Base-by-base conservation (phyloP, 306 rosid species). In the Medicago lupulina region DNA sequence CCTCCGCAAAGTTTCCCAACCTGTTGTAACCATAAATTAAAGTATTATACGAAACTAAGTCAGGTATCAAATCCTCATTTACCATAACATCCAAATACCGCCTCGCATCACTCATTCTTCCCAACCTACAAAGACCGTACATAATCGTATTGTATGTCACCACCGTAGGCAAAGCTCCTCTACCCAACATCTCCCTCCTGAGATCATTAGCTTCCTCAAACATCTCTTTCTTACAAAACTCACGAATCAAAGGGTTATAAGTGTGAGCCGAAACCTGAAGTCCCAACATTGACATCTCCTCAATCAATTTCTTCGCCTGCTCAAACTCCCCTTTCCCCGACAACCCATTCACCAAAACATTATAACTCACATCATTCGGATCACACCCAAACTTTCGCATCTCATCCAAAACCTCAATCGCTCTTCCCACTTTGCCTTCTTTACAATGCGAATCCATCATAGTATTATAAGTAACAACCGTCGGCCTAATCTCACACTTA, bases 321-420 rank as follows among this genome's bases (percentile, higher is more conserved):
- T 78, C 79, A 21, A 90, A 70, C 61, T 92, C 79, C 73, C 92
- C 91, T 69, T 85, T 71, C 76, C 70, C 82, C 13, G 90, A 86
- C 80, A 88, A 88, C 64, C 96, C 92, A 79, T 86, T 86, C 18
- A 92, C 86, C 85, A 92, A 77, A 55, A 86, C 80, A 76, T 92
- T 92, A 61, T 87, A 92, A 0, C 89, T 90, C 5, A 88, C 85
- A 12, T 88, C 87, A 16, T 73, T 83, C 0, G 91, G 91, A n/a
- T 3, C 51, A 75, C 88, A 90, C 43, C 90, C 89, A 2, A 67
- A 38, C 31, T 14, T 78, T 40, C 84, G 87, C 97, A 92, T 92
- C 80, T 72, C 86, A 4, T 21, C 31, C 38, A 88, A 65, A 46
- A 92, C 85, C 58, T 79, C 82, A 14, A 84, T n/a, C 1, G 93